phyloP scores from a whole-genome alignment of 257 asterid species.

The Mitragyna speciosa region DNA sequence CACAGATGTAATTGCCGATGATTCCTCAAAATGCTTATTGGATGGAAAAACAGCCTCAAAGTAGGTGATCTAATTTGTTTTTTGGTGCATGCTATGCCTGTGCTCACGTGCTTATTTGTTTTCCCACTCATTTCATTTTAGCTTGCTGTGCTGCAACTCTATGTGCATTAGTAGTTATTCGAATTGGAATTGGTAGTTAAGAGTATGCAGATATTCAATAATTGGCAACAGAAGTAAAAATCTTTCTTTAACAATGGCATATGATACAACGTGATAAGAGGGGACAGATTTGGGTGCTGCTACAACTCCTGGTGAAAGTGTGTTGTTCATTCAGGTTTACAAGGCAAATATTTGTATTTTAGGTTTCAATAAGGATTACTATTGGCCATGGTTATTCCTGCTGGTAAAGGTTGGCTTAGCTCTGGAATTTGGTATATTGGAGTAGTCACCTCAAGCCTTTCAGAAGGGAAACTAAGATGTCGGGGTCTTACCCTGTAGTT shows the following conservation, averaged over 20 bases:
- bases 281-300: neutral
- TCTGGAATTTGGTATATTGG: neutral
- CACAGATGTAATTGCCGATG: slow-evolving; percentile 36
- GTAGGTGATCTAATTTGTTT: slow-evolving; percentile 40
- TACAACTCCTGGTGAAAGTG: neutral
- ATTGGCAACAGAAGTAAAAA: neutral
- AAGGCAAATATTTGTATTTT: neutral
- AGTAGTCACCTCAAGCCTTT: neutral
- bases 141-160: neutral
- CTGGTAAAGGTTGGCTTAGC: neutral
- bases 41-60: slow-evolving; percentile 67
- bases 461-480: neutral
- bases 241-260: neutral
- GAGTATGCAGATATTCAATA: neutral
- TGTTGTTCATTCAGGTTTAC: neutral
- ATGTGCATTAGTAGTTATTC: too few species aligned
- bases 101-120: neutral
- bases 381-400: neutral
- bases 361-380: neutral
- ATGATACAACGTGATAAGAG: neutral
- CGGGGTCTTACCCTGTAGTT: neutral
- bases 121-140: neutral
- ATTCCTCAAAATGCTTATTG: slow-evolving; percentile 50
- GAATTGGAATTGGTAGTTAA: neutral
- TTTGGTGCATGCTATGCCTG: neutral